Conservation (phyloP, 805 yeast species). For the Spencermartinsiella europaea region DNA sequence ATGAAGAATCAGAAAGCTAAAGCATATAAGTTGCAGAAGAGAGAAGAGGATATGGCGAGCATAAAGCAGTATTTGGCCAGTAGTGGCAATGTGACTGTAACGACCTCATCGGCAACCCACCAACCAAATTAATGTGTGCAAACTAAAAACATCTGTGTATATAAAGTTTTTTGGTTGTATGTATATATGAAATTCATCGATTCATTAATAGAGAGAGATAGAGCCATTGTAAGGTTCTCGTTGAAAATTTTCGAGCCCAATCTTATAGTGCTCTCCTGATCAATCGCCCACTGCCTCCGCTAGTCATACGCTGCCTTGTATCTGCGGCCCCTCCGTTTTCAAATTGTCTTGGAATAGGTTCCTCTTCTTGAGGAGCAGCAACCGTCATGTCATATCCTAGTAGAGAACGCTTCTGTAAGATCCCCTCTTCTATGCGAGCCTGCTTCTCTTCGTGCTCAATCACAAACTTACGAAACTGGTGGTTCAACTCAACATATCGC, state of each 20-base stretch:
- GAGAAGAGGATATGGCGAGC: conserved; percentile 31
- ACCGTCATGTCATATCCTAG: conserved; percentile 11
- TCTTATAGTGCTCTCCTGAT: no score
- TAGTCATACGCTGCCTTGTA: background rate
- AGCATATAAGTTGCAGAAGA: conserved; percentile 28
- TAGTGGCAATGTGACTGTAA: no score
- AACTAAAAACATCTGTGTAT: no score
- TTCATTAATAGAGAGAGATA: no score
- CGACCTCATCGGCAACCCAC: no score
- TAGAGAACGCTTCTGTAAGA: conserved; percentile 9
- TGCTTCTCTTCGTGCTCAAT: conserved; percentile 27
- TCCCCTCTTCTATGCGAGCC: conserved; percentile 12
- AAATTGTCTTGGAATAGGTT: background rate
- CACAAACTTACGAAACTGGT: conserved; percentile 19
- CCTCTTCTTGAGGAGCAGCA: background rate
- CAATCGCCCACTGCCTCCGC: background rate
- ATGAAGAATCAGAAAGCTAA: conserved; percentile 42
- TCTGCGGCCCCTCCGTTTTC: background rate
- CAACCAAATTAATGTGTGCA: no score
- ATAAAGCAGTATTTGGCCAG: conserved; percentile 38
- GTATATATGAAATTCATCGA: no score
- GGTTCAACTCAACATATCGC: conserved; percentile 25
- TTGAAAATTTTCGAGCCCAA: no score
- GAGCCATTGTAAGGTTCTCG: no score
- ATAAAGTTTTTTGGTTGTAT: no score